phyloP scores from a whole-genome alignment of 2,329 filamentous ascomycete genomes.

The Cladophialophora exuberans region DNA sequence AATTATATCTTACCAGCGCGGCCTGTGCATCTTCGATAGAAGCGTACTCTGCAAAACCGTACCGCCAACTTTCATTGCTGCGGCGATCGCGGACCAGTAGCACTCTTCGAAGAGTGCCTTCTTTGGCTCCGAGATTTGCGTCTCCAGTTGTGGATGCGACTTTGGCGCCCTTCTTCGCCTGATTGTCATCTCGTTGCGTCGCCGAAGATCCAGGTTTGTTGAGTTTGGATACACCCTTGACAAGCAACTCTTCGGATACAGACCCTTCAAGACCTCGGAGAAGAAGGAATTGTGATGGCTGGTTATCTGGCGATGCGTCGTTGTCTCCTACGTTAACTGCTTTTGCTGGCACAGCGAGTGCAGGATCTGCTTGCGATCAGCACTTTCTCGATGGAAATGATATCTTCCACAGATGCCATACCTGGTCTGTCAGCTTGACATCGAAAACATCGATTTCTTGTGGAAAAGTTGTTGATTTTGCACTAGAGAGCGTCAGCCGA shows the following conservation, averaged over 20 bases:
- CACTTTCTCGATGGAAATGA: slow-evolving; percentile 4
- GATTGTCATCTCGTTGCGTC: slow-evolving; percentile 42
- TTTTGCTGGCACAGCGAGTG: slow-evolving; percentile 34
- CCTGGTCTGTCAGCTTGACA: slow-evolving; percentile 60
- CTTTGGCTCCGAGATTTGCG: slow-evolving; percentile 69
- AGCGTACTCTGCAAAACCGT: slow-evolving; percentile 83
- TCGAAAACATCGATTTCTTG: slow-evolving; percentile 60
- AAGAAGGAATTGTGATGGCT: slow-evolving; percentile 75
- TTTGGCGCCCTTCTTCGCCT: slow-evolving; percentile 47
- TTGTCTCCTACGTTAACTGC: slow-evolving; percentile 58
- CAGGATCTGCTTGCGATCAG: slow-evolving; percentile 19
- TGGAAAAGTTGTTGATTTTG: slow-evolving; percentile 59
- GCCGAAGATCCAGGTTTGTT: slow-evolving; percentile 59
- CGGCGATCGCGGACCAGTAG: slow-evolving; percentile 74
- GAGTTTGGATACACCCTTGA: slow-evolving; percentile 72
- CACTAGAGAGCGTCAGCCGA: slow-evolving; percentile 46
- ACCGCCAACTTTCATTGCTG: slow-evolving; percentile 74
- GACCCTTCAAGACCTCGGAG: slow-evolving; percentile 71
- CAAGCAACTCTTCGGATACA: slow-evolving; percentile 72
- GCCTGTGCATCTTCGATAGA: slow-evolving; percentile 75
- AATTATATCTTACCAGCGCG: slow-evolving; percentile 72
- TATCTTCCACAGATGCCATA: slow-evolving; percentile 41
- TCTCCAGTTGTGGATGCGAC: slow-evolving; percentile 60
- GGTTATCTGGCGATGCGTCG: slow-evolving; percentile 58
- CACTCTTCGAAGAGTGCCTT: slow-evolving; percentile 74